Evolutionary conservation across 495 filamentous ascomycete species (phyloP).

Genomic region (Hyaloscypha variabilis): DNA sequence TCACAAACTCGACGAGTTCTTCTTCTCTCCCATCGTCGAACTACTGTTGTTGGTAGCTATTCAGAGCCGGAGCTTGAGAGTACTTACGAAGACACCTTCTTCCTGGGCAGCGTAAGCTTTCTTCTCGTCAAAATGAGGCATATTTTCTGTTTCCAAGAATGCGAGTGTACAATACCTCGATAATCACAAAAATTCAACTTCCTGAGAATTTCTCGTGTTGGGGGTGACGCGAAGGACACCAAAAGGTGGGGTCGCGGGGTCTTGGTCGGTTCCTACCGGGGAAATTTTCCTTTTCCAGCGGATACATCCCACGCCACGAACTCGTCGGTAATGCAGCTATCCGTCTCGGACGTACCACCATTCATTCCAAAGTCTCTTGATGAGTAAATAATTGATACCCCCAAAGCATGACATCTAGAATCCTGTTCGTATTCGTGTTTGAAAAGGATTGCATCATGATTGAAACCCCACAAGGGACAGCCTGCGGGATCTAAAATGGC

Average conservation of each 20-base stretch:
- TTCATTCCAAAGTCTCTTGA: neutral
- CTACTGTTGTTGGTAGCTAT: slow-evolving; percentile 34
- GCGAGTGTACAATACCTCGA: neutral
- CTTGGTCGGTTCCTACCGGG: neutral
- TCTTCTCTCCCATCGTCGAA: slow-evolving; percentile 75
- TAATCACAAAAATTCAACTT: neutral
- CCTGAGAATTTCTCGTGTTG: slow-evolving; percentile 6
- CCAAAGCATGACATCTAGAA: neutral
- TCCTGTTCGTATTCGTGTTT: neutral
- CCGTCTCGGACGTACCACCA: neutral
- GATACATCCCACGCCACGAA: neutral
- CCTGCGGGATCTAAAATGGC: neutral
- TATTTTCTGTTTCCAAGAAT: neutral
- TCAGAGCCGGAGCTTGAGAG: neutral
- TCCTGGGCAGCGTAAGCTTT: slow-evolving; percentile 48
- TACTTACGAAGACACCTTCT: slow-evolving; percentile 37
- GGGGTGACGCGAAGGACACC: neutral
- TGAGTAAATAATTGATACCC: too few species aligned
- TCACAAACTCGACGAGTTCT: slow-evolving; percentile 71
- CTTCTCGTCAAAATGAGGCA: slow-evolving; percentile 37
- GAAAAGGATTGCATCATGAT: neutral
- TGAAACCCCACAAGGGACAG: neutral
- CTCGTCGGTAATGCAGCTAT: neutral
- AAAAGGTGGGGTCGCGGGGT: neutral
- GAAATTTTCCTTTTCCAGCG: neutral